Evolutionary conservation across 192 early-diverging fungal species (phyloP).

Genomic region (Globomyces pollinis-pini): DNA sequence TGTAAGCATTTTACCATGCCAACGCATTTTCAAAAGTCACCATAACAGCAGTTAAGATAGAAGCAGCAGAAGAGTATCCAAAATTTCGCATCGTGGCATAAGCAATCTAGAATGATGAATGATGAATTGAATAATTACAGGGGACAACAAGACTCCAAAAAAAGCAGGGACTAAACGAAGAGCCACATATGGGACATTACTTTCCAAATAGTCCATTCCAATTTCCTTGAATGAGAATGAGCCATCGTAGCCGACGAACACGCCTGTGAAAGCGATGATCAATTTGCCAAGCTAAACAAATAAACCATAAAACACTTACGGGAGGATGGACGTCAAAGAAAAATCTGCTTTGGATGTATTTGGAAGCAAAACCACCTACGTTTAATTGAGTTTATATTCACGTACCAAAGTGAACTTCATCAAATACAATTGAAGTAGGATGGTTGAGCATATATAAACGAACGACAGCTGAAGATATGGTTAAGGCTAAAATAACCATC

Average conservation of each 20-base stretch:
- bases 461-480: slow-evolving; percentile 26
- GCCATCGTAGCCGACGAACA: slow-evolving; percentile 41
- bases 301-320: slow-evolving; percentile 30
- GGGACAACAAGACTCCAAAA: slow-evolving; percentile 70
- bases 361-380: slow-evolving; percentile 37
- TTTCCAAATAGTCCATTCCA: slow-evolving; percentile 75
- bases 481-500: slow-evolving; percentile 20
- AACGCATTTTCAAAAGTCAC: slow-evolving; percentile 35
- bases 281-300: slow-evolving; percentile 32
- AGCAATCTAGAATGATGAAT: too few species aligned
- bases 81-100: slow-evolving; percentile 46
- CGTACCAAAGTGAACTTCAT: slow-evolving; percentile 15
- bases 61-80: slow-evolving; percentile 26
- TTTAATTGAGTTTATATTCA: too few species aligned
- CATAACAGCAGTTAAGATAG: slow-evolving; percentile 34
- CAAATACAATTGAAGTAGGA: slow-evolving; percentile 24
- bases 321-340: slow-evolving; percentile 56
- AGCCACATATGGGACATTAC: slow-evolving; percentile 80
- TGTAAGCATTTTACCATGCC: too few species aligned
- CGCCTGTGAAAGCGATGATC: slow-evolving; percentile 38
- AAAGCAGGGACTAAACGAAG: slow-evolving; percentile 74
- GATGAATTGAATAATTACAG: too few species aligned
- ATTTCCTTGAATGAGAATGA: slow-evolving; percentile 60
- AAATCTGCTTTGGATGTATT: slow-evolving; percentile 42
- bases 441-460: slow-evolving; percentile 34